Evolutionary conservation across 1,139 yeast species (phyloP), one percentile per base, ranked within the genome.

Genomic region (Yamadazyma taylorii): DNA sequence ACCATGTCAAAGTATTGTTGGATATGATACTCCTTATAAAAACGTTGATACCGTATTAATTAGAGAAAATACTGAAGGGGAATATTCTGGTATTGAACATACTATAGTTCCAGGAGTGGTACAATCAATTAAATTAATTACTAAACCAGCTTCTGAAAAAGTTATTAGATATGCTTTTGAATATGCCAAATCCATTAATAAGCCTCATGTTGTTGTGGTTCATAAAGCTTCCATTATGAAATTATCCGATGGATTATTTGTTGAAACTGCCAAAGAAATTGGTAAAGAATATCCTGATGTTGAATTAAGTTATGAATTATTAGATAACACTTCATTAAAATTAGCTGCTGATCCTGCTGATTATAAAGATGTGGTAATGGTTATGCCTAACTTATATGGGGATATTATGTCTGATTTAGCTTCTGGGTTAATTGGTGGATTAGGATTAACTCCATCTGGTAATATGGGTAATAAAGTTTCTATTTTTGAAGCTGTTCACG

Each of bases 21-120:
- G 98, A 55, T 92, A 79, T 80, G 79, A 90, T 68, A 92, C 97
- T 47, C 95, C 97, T 34, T 92, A 90, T 73, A 85, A 87, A 55
- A 78, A 87, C 63, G 97, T 92, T 50, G 95, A 92, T 71, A 85
- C 96, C 47, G 97, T 92, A 36, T 78, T 92, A 61, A 89, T 92
- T 66, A 88, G 98, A 78, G 98, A 92, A 73, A 92, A 92, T 80
- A 92, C 98, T 55, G 98, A 92, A 73, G 98, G 97, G 71, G 98
- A 92, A 73, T 92, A 92, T 75, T 89, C 97, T 30, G 98, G 98
- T 70, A 90, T 92, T 54, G 98, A 92, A 75, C 98, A 92, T 75
- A 85, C 90, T 49, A 90, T 92, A 48, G 95, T 89, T 41, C 97
- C 97, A 48, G 98, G 98, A 59, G 97, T 92, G 40, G 97, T 92